These are phyloP conservation scores for Diplodia intermedia DNA, from an alignment of 2,329 filamentous ascomycete genomes.

Conservation along the genomic window DNA sequence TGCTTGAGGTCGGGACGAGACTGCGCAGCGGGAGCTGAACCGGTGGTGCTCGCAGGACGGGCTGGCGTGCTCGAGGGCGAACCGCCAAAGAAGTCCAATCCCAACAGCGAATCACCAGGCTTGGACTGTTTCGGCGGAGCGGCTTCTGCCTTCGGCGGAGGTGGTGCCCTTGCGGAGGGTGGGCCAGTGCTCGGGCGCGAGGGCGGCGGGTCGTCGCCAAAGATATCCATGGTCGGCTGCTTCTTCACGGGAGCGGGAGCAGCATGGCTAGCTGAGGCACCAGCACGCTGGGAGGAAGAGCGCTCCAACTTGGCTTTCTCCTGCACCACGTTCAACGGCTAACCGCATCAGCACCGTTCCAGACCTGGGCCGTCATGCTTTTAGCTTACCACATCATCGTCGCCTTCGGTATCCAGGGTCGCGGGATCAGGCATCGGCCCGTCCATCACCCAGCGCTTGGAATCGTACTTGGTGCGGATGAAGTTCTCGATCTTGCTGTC, in stretches of 20 bases:
- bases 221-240: constrained; percentile 71
- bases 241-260: constrained; percentile 32
- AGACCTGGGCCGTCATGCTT: constrained; percentile 38
- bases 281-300: constrained; percentile 61
- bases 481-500: constrained; percentile 96
- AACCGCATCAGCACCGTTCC: constrained; percentile 5
- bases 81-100: constrained; percentile 88
- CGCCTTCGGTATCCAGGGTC: constrained; percentile 80
- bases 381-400: constrained; percentile 78
- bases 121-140: constrained; percentile 68
- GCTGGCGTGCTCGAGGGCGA: constrained; percentile 64
- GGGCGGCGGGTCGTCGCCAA: constrained; percentile 75
- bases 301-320: constrained; percentile 73
- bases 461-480: constrained; percentile 98
- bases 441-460: constrained; percentile 99
- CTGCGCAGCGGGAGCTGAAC: constrained; percentile 63
- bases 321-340: constrained; percentile 72
- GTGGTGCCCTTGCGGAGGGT: constrained; percentile 62
- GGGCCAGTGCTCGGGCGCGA: constrained; percentile 76
- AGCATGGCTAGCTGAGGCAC: constrained; percentile 49
- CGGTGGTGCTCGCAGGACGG: constrained; percentile 77
- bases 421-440: constrained; percentile 92
- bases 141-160: constrained; percentile 70
- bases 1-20: constrained; percentile 95
- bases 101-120: constrained; percentile 83